Evolutionary conservation across 2,329 filamentous ascomycete genomes (phyloP).

Genomic region (Cladophialophora immunda): DNA sequence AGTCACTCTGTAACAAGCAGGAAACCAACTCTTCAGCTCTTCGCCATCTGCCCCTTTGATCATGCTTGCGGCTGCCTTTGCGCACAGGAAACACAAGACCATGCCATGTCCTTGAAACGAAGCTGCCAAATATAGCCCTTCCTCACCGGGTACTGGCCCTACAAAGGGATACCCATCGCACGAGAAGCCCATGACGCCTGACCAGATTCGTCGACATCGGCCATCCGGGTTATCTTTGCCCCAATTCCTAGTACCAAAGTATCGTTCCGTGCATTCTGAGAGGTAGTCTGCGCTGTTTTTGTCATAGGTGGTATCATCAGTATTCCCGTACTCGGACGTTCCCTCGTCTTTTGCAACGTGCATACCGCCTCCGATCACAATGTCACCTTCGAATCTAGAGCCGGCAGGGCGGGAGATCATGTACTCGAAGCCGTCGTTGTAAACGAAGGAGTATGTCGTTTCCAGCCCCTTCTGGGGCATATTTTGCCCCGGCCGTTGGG

Average conservation of each 20-base stretch:
- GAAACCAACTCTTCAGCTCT: conserved; percentile 35
- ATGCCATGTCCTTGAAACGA: conserved; percentile 40
- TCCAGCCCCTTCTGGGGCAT: conserved; percentile 39
- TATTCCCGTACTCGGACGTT: conserved; percentile 38
- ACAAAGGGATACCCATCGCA: conserved; percentile 64
- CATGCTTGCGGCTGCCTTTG: conserved; percentile 34
- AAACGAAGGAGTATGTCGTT: conserved; percentile 41
- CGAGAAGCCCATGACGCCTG: conserved; percentile 66
- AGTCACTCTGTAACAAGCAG: conserved; percentile 33
- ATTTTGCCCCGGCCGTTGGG: conserved; percentile 47
- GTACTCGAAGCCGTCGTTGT: conserved; percentile 50
- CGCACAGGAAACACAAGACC: conserved; percentile 38
- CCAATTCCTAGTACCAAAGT: conserved; percentile 53
- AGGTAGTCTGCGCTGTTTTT: conserved; percentile 41
- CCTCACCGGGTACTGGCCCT: conserved; percentile 54
- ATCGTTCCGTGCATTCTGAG: conserved; percentile 41
- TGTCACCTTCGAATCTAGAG: conserved; percentile 43
- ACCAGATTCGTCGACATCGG: conserved; percentile 59
- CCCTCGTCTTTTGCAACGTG: conserved; percentile 28
- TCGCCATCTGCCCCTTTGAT: conserved; percentile 25
- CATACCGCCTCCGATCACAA: conserved; percentile 44
- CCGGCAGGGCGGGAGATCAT: conserved; percentile 45
- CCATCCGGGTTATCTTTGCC: conserved; percentile 53
- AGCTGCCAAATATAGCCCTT: conserved; percentile 39
- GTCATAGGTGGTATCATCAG: conserved; percentile 43